These are phyloP conservation scores for Picea abies DNA, from an alignment of 83 land plant genomes.

Conservation along the genomic window DNA sequence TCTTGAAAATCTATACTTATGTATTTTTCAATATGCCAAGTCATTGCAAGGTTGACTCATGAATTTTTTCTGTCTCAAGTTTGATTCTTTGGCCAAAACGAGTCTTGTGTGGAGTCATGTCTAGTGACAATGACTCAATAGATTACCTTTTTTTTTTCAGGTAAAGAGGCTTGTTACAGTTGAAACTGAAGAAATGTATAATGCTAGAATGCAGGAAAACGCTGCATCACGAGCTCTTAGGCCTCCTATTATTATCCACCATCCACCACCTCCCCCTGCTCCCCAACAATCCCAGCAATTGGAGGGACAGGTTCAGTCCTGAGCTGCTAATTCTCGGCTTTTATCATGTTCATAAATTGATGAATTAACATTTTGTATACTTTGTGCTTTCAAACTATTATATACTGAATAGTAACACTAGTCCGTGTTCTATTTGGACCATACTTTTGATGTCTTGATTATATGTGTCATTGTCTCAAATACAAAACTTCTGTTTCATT, in stretches of 20 bases:
- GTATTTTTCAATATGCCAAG: too few relatives aligned
- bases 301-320: not conserved
- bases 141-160: slow-evolving; percentile 34
- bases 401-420: too few relatives aligned
- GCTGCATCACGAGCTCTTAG: slow-evolving; percentile 63
- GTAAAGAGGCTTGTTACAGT: slow-evolving; percentile 86
- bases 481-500: too few relatives aligned
- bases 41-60: too few relatives aligned
- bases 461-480: too few relatives aligned
- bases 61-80: not conserved
- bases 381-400: too few relatives aligned
- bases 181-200: slow-evolving; percentile 95
- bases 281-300: slow-evolving; percentile 1
- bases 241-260: slow-evolving; percentile 71
- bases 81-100: not conserved
- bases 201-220: slow-evolving; percentile 55
- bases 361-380: too few relatives aligned
- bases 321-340: not conserved
- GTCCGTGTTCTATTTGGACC: too few relatives aligned
- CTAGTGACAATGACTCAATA: not conserved
- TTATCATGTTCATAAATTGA: not conserved
- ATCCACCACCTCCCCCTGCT: slow-evolving; percentile 26
- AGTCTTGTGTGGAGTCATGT: too few relatives aligned
- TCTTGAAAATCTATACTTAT: too few relatives aligned
- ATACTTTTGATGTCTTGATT: too few relatives aligned